Conservation (phyloP, 768 basidiomycete genomes). For the Tricholoma sp. region DNA sequence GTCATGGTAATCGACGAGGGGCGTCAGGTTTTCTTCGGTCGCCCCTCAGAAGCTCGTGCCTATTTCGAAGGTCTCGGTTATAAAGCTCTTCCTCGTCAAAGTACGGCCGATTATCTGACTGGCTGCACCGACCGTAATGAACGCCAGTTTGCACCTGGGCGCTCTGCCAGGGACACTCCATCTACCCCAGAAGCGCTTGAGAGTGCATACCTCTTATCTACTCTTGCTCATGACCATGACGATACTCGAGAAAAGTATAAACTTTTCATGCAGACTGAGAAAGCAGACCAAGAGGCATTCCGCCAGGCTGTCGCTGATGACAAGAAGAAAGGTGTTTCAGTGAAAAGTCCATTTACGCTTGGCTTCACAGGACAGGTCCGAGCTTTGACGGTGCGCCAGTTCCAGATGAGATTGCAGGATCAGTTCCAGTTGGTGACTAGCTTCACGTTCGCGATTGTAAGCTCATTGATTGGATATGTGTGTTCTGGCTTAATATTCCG, state of each 20-base stretch:
- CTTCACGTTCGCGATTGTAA: conserved; percentile 53
- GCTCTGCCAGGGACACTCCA: conserved; percentile 53
- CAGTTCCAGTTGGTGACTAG: conserved; percentile 73
- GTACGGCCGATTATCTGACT: conserved; percentile 81
- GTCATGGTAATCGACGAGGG: conserved; percentile 81
- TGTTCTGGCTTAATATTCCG: conserved; percentile 5
- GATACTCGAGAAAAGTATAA: conserved; percentile 53
- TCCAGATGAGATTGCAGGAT: conserved; percentile 71
- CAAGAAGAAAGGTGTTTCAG: conserved; percentile 74
- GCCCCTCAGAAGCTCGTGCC: conserved; percentile 61
- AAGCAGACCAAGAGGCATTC: conserved; percentile 71
- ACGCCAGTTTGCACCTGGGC: conserved; percentile 68
- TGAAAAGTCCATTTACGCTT: conserved; percentile 79
- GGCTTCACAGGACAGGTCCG: conserved; percentile 71
- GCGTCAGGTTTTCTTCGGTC: conserved; percentile 78
- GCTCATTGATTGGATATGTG: conserved; percentile 16
- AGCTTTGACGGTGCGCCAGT: conserved; percentile 67
- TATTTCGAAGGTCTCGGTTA: conserved; percentile 80
- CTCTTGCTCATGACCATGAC: conserved; percentile 37
- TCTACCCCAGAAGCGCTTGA: conserved; percentile 67
- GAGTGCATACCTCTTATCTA: conserved; percentile 50
- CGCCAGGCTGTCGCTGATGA: conserved; percentile 68
- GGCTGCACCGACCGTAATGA: conserved; percentile 84
- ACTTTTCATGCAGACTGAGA: conserved; percentile 49
- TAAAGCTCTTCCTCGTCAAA: conserved; percentile 73